phyloP scores from a whole-genome alignment of 139 green algal species.

The Chlamydomonas sp. region DNA sequence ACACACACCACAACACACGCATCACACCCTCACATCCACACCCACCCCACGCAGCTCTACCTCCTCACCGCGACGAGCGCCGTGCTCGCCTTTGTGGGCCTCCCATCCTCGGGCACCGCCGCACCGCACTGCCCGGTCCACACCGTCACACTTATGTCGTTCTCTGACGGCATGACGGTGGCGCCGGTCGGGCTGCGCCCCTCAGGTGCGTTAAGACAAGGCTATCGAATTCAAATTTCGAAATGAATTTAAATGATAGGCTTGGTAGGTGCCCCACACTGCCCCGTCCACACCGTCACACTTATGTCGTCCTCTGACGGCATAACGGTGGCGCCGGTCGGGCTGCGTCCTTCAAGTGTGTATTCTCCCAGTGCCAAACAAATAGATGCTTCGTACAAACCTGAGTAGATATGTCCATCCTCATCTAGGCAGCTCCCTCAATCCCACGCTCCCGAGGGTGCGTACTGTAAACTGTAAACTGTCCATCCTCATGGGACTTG shows the following conservation, averaged over 20 bases:
- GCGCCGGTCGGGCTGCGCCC: neutral
- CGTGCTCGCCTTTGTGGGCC: neutral
- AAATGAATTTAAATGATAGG: neutral
- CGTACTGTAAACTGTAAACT: neutral
- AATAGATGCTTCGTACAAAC: neutral
- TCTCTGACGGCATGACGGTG: slow-evolving; percentile 5
- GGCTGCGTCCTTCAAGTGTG: neutral
- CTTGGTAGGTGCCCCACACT: neutral
- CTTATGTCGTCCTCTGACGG: slow-evolving; percentile 1
- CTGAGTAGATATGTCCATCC: neutral
- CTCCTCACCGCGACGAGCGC: neutral
- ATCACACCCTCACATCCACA: neutral
- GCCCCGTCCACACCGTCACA: slow-evolving; percentile 7
- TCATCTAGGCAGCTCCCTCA: too few relatives aligned
- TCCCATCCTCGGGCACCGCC: neutral
- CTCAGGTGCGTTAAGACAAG: neutral
- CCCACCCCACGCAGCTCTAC: neutral
- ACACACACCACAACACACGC: neutral
- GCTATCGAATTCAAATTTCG: neutral
- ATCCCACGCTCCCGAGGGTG: too few relatives aligned
- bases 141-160: neutral
- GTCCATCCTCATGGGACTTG: too few relatives aligned
- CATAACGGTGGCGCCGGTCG: neutral
- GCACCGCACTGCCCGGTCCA: neutral
- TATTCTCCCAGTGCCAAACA: neutral